Base-by-base conservation (phyloP, 2,329 filamentous ascomycete genomes). In the Fusarium oxysporum region DNA sequence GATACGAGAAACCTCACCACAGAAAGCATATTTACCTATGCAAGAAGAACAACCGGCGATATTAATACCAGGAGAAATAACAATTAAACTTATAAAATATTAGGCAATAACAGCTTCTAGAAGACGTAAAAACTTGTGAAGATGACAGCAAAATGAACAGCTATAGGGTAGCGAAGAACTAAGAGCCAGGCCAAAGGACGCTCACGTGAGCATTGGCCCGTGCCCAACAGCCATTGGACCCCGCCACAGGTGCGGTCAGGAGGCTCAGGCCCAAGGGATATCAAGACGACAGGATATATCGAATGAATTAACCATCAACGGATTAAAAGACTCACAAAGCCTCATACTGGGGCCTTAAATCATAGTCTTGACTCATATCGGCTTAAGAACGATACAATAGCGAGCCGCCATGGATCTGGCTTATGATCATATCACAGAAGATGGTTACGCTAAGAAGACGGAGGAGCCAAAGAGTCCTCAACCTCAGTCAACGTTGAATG, bases 381-480 rank as follows among this genome's bases (percentile, higher is more conserved):
- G 45, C 58, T 32, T 43, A 32, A 62, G 23, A 54, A 14, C 50
- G 62, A 57, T 44, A 47, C 51, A 55, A 33, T 50, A 37, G 32
- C 51, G 57, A 55, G 54, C 50, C 70, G 59, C 73, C 73, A 98
- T 99, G 96, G 96, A 99, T 89, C 88, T 97, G 79, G 95, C 95
- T 48, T 99, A 98, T 88, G 96, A 99, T 80, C 95, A 97, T 82
- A 97, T 98, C 78, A 92, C 94, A 81, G 94, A 97, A 85, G 92
- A 96, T 81, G 89, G 90, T 57, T 88, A 93, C 70, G 86, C 89
- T 43, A 88, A 90, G 77, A 77, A 78, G 66, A 73, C 70, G 28
- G 86, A 91, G 70, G 84, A 86, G 72, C 62, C 78, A 41, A 83
- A 85, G 47, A 82, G 85, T 47, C 81, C 85, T 54, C 80, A 84